Percentiles rank a stretch among this genome's conserved stretches.
Evolutionary conservation across 768 basidiomycete genomes (phyloP).

Genomic region (Boletus eberwhitei): DNA sequence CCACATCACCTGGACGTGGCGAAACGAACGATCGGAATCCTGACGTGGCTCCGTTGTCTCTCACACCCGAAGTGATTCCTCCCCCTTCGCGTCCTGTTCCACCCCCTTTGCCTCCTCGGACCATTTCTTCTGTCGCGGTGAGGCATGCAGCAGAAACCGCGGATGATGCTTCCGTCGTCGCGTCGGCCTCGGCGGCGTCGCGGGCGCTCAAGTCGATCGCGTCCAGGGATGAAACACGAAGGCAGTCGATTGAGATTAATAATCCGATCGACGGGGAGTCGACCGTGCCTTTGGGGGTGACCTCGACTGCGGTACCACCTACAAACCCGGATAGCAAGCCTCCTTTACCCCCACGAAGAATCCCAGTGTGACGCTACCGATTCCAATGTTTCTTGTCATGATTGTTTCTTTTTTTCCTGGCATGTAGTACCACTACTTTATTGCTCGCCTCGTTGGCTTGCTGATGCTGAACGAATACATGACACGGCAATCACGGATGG

Average conservation of each 20-base stretch:
- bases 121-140: conserved; percentile 31
- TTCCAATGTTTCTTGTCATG: not conserved
- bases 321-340: conserved; percentile 20
- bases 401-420: not conserved
- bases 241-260: conserved; percentile 23
- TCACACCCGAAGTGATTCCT: conserved; percentile 21
- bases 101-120: conserved; percentile 43
- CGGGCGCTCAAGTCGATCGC: conserved; percentile 58
- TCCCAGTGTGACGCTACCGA: conserved; percentile 6
- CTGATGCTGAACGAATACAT: not conserved
- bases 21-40: conserved; percentile 24
- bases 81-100: conserved; percentile 30
- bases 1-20: conserved; percentile 4
- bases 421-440: conserved; percentile 6
- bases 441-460: not conserved
- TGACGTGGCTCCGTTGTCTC: conserved; percentile 29
- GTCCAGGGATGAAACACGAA: conserved; percentile 40
- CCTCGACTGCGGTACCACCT: conserved; percentile 1
- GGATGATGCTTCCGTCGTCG: conserved; percentile 18
- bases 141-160: conserved; percentile 29
- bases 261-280: conserved; percentile 5
- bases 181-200: conserved; percentile 41
- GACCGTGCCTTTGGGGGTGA: not conserved
- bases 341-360: conserved; percentile 35
- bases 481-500: not conserved